phyloP scores from a whole-genome alignment of 2,329 filamentous ascomycete species.

The Colletotrichum caudatum region DNA sequence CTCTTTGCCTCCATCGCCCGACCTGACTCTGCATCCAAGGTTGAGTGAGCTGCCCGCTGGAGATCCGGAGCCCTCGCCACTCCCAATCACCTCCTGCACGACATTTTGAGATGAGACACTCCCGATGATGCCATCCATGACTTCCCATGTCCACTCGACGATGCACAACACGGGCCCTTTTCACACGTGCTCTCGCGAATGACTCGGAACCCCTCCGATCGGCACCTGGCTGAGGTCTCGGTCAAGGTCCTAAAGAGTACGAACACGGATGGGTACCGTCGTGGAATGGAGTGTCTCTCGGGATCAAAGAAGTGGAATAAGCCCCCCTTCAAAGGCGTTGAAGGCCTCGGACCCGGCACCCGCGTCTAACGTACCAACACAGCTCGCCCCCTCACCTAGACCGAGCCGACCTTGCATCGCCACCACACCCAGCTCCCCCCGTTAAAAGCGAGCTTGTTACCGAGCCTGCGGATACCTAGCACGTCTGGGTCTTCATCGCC shows the following conservation, averaged over 20 bases:
- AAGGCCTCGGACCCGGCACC: not conserved
- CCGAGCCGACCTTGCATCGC: not conserved
- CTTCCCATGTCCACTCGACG: not conserved
- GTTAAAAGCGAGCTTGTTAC: not conserved
- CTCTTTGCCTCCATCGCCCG: slow-evolving; percentile 25
- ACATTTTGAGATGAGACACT: slow-evolving; percentile 23
- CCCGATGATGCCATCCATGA: slow-evolving; percentile 21
- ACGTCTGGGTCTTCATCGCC: not conserved
- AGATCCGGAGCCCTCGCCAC: not conserved
- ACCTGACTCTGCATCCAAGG: slow-evolving; percentile 17
- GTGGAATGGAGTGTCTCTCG: slow-evolving; percentile 2
- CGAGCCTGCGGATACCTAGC: not conserved
- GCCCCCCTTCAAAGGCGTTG: not conserved
- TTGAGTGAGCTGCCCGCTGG: not conserved
- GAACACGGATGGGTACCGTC: not conserved
- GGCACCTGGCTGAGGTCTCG: slow-evolving; percentile 22
- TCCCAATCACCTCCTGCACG: slow-evolving; percentile 32
- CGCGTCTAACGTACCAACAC: slow-evolving; percentile 3
- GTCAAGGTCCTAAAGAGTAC: slow-evolving; percentile 16
- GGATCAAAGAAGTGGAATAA: not conserved
- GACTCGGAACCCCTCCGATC: not conserved
- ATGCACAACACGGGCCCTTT: slow-evolving; percentile 1
- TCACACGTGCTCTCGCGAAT: not conserved
- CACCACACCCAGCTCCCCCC: not conserved
- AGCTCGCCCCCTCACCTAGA: slow-evolving; percentile 4